phyloP scores from a whole-genome alignment of 768 basidiomycete species.

The Butyriboletus loyo region DNA sequence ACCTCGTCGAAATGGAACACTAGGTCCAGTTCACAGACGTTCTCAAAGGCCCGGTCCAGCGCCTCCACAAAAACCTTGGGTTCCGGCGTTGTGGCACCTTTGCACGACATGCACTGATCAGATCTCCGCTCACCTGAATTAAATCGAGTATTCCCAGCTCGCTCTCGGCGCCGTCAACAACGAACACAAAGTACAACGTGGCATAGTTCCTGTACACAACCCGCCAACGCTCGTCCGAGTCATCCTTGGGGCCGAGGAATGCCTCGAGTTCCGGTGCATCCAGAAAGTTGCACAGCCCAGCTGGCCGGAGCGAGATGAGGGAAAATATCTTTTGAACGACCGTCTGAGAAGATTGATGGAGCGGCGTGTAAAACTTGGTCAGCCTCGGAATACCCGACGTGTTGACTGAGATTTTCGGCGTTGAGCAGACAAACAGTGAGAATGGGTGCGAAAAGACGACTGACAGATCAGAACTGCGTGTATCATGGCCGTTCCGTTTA shows the following conservation, averaged over 20 bases:
- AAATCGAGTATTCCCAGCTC: slow-evolving; percentile 95
- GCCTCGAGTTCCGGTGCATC: slow-evolving; percentile 87
- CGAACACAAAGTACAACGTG: slow-evolving; percentile 95
- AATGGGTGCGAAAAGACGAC: slow-evolving; percentile 24
- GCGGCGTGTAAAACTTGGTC: slow-evolving; percentile 85
- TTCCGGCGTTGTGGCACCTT: slow-evolving; percentile 1
- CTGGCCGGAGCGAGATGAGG: slow-evolving; percentile 77
- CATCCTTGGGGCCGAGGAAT: slow-evolving; percentile 54
- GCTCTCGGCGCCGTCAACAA: slow-evolving; percentile 94
- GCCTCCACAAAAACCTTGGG: slow-evolving; percentile 90
- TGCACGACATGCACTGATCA: neutral
- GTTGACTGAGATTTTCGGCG: slow-evolving; percentile 63
- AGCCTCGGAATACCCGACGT: slow-evolving; percentile 84
- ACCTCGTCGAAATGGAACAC: slow-evolving; percentile 99
- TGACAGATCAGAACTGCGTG: slow-evolving; percentile 85
- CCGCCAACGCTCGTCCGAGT: slow-evolving; percentile 63
- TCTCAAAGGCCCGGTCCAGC: slow-evolving; percentile 93
- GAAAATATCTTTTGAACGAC: slow-evolving; percentile 89
- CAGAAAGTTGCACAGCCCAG: slow-evolving; percentile 91
- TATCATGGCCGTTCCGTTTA: slow-evolving; percentile 50
- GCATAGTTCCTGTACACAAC: slow-evolving; percentile 96
- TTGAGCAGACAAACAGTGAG: slow-evolving; percentile 20
- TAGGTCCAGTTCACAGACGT: slow-evolving; percentile 96
- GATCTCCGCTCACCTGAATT: slow-evolving; percentile 70
- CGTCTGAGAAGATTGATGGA: slow-evolving; percentile 56